Evolutionary conservation across 768 basidiomycete genomes (phyloP).

Genomic region (Tylopilus subfusipes): DNA sequence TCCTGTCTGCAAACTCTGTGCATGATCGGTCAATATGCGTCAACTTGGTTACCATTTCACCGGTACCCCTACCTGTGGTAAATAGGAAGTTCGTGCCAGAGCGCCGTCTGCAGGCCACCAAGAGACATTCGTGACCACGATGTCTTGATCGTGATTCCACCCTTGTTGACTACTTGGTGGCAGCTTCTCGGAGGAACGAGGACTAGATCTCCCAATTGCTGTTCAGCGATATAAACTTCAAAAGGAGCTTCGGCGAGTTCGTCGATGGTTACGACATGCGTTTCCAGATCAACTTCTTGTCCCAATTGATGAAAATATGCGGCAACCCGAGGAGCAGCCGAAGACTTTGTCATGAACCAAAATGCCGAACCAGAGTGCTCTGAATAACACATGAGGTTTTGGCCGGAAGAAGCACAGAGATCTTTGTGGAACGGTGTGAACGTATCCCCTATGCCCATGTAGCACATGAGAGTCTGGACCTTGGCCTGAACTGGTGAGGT

Average conservation of each 20-base stretch:
- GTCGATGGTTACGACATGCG: constrained; percentile 56
- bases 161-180: constrained; percentile 80
- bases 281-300: constrained; percentile 64
- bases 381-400: constrained; percentile 84
- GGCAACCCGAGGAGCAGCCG: constrained; percentile 50
- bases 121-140: constrained; percentile 87
- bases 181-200: constrained; percentile 78
- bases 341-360: constrained; percentile 81
- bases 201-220: constrained; percentile 73
- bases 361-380: constrained; percentile 69
- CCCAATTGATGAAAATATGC: constrained; percentile 53
- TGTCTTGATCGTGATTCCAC: constrained; percentile 78
- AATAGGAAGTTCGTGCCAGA: constrained; percentile 72
- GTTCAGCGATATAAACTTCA: constrained; percentile 65
- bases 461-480: constrained; percentile 83
- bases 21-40: neutral
- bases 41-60: neutral
- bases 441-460: constrained; percentile 77
- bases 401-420: constrained; percentile 77
- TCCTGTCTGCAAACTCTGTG: constrained; percentile 76
- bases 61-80: constrained; percentile 59
- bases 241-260: constrained; percentile 67
- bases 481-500: constrained; percentile 39
- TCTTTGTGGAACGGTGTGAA: constrained; percentile 86
- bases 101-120: constrained; percentile 52